Conservation (phyloP, 2,329 filamentous ascomycete genomes). For the Sclerotinia sclerotiorum region DNA sequence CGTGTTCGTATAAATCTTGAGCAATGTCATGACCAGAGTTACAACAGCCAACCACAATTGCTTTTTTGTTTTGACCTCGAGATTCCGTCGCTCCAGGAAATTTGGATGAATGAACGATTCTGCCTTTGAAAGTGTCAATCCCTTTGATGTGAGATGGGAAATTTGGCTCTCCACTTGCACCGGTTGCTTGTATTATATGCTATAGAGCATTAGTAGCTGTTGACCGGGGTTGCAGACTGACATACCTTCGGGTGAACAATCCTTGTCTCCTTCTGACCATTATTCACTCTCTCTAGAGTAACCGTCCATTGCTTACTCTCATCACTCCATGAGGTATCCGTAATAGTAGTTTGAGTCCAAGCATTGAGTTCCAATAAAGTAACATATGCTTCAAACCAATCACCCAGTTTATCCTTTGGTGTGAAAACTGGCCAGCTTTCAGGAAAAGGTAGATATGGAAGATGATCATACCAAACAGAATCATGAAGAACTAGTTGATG, state of each 20-base stretch:
- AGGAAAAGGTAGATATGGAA: constrained; percentile 66
- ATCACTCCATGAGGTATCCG: constrained; percentile 48
- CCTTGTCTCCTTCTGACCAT: constrained; percentile 27
- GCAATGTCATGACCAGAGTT: constrained; percentile 70
- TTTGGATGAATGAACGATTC: constrained; percentile 60
- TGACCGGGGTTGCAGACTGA: neutral
- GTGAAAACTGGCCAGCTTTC: constrained; percentile 67
- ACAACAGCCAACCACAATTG: constrained; percentile 65
- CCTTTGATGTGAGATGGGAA: constrained; percentile 47
- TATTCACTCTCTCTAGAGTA: constrained; percentile 45
- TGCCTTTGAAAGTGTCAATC: constrained; percentile 56
- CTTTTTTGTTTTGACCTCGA: constrained; percentile 54
- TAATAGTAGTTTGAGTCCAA: constrained; percentile 57
- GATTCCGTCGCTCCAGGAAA: constrained; percentile 53
- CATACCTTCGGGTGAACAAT: constrained; percentile 28
- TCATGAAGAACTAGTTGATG: constrained; percentile 68
- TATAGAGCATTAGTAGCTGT: constrained; percentile 32
- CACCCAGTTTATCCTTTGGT: constrained; percentile 68
- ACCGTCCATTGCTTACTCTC: constrained; percentile 54
- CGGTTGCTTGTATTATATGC: constrained; percentile 33
- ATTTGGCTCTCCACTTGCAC: constrained; percentile 58
- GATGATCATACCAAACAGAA: constrained; percentile 57
- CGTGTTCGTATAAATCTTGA: constrained; percentile 65
- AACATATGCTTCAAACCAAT: constrained; percentile 67
- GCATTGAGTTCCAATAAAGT: constrained; percentile 64